Conservation (phyloP, 2,329 filamentous ascomycete genomes). For the Fusarium tricinctum region DNA sequence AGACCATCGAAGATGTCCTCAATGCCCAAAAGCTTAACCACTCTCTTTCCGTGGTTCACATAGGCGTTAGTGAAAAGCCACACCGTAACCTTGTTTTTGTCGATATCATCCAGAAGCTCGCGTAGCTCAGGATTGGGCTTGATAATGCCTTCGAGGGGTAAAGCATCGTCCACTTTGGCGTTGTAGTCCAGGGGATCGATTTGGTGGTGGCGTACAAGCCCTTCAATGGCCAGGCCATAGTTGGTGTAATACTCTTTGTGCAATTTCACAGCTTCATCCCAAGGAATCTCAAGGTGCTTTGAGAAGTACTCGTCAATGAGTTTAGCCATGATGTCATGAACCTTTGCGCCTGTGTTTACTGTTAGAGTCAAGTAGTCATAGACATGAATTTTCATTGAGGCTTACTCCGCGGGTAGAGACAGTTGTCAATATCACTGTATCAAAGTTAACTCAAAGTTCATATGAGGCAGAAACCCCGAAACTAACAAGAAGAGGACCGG, state of each 20-base stretch:
- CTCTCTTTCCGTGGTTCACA: conserved; percentile 85
- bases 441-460: conserved; percentile 23
- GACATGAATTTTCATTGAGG: neutral
- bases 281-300: conserved; percentile 78
- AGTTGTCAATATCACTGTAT: conserved; percentile 97
- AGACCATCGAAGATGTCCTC: conserved; percentile 95
- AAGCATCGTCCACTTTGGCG: conserved; percentile 90
- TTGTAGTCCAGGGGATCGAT: conserved; percentile 98
- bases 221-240: conserved; percentile 97
- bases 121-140: conserved; percentile 82
- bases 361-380: conserved; percentile 23
- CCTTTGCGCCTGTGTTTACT: conserved; percentile 71
- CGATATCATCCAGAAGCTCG: conserved; percentile 83
- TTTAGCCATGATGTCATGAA: conserved; percentile 89
- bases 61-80: conserved; percentile 99
- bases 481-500: conserved; percentile 62
- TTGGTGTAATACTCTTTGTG: conserved; percentile 94
- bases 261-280: conserved; percentile 84
- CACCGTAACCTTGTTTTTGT: conserved; percentile 83
- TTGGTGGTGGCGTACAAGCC: conserved; percentile 91
- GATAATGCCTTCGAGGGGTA: conserved; percentile 88
- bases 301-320: conserved; percentile 78
- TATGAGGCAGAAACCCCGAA: neutral
- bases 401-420: conserved; percentile 89
- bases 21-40: conserved; percentile 83